Percentiles rank a stretch among this genome's conserved stretches.
phyloP scores from a whole-genome alignment of 305 asterid genomes.

The Fraxinus sp. region DNA sequence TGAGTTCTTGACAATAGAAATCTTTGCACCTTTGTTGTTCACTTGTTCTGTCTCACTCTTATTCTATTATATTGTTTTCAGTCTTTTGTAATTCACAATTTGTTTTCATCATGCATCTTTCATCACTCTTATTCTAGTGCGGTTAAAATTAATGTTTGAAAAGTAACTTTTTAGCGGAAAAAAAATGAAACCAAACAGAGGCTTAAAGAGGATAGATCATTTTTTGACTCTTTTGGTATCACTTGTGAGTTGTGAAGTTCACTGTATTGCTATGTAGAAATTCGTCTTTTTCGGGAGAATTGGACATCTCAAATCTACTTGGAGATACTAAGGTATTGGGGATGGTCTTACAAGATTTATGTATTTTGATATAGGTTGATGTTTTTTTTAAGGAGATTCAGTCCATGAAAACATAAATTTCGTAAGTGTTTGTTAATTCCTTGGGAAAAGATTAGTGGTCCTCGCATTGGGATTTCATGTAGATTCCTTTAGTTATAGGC shows the following conservation, averaged over 20 bases:
- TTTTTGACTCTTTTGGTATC: not conserved
- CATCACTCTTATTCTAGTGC: too few species aligned
- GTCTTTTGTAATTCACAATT: not conserved
- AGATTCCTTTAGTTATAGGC: constrained; percentile 9
- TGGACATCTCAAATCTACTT: not conserved
- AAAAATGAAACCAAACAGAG: not conserved
- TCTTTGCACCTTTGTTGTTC: not conserved
- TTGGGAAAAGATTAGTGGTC: constrained; percentile 19
- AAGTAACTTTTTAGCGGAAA: not conserved
- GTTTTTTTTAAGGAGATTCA: not conserved
- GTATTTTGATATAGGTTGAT: constrained; percentile 3
- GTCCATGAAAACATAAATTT: constrained; percentile 12
- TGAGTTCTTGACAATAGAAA: not conserved
- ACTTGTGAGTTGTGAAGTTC: not conserved
- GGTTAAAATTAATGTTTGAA: not conserved
- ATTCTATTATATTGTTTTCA: not conserved
- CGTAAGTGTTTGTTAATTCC: constrained; percentile 5
- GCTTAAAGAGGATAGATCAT: not conserved
- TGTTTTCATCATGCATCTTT: not conserved
- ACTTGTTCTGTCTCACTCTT: not conserved
- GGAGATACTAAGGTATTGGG: not conserved
- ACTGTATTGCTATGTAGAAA: not conserved
- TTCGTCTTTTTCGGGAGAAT: not conserved
- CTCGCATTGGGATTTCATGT: constrained; percentile 4
- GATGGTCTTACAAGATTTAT: not conserved